Evolutionary conservation across 2,329 filamentous ascomycete species (phyloP).

Genomic region (Xylariaceae sp.): DNA sequence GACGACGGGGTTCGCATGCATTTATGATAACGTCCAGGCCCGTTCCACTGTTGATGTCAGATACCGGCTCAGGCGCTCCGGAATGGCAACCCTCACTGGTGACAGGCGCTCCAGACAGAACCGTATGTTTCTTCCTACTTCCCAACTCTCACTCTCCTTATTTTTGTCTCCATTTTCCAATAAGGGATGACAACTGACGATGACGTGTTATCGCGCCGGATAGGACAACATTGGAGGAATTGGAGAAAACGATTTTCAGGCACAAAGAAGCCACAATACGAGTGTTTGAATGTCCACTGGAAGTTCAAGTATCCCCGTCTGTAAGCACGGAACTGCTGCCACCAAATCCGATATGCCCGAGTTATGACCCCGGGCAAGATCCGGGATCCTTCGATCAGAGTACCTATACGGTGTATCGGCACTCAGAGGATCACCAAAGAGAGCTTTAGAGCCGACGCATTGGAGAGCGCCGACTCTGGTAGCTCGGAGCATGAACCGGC

Average conservation of each 20-base stretch:
- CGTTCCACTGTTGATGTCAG: slow-evolving; percentile 99
- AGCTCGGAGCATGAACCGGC: too few relatives aligned
- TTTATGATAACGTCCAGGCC: slow-evolving; percentile 96
- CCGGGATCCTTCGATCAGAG: too few relatives aligned
- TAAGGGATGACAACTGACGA: background rate
- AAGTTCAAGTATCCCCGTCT: too few relatives aligned
- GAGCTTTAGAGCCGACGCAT: too few relatives aligned
- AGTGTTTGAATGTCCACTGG: background rate
- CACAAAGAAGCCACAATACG: background rate
- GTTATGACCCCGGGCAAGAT: too few relatives aligned
- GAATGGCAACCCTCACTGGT: slow-evolving; percentile 84
- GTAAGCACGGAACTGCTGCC: too few relatives aligned
- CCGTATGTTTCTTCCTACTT: slow-evolving; percentile 81
- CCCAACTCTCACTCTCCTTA: slow-evolving; percentile 1
- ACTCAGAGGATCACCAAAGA: too few relatives aligned
- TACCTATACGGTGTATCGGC: too few relatives aligned
- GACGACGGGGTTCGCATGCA: slow-evolving; percentile 95
- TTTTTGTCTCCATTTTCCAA: background rate
- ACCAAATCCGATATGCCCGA: too few relatives aligned
- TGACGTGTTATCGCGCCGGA: background rate
- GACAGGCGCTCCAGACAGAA: slow-evolving; percentile 98
- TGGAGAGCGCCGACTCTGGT: too few relatives aligned
- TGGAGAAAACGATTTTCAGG: slow-evolving; percentile 1
- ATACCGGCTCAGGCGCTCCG: slow-evolving; percentile 93
- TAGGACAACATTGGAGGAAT: slow-evolving; percentile 1